Percentiles rank a stretch among this genome's conserved stretches.
Conservation (phyloP, 2,329 filamentous ascomycete species). For the Seiridium unicorne region DNA sequence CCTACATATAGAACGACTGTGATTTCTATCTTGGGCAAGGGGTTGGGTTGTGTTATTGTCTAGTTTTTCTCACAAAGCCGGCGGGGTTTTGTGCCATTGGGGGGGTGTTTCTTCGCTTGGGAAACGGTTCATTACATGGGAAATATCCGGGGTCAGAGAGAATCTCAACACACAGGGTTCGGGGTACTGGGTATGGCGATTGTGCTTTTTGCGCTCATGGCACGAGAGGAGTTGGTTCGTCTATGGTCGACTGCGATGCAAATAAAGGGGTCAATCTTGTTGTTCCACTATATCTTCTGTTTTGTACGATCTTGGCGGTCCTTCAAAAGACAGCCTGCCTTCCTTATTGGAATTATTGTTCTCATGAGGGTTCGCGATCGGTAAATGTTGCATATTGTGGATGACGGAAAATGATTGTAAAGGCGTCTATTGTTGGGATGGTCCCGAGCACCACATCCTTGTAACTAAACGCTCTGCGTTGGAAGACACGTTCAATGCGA, state of each 20-base stretch:
- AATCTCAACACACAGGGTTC: slow-evolving; percentile 27
- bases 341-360: neutral
- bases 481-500: too few relatives aligned
- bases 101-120: slow-evolving; percentile 20
- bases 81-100: slow-evolving; percentile 22
- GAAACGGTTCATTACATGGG: slow-evolving; percentile 18
- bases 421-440: too few relatives aligned
- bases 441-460: too few relatives aligned
- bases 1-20: slow-evolving; percentile 50
- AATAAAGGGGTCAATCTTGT: slow-evolving; percentile 28
- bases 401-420: too few relatives aligned
- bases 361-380: too few relatives aligned
- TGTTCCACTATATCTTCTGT: slow-evolving; percentile 11
- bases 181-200: slow-evolving; percentile 25
- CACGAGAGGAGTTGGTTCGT: slow-evolving; percentile 34
- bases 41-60: slow-evolving; percentile 34
- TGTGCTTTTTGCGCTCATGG: slow-evolving; percentile 21
- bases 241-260: slow-evolving; percentile 26
- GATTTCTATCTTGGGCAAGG: slow-evolving; percentile 30
- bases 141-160: slow-evolving; percentile 31
- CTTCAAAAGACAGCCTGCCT: slow-evolving; percentile 2
- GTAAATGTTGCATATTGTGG: too few relatives aligned
- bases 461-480: too few relatives aligned
- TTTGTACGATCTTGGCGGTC: slow-evolving; percentile 6
- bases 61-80: slow-evolving; percentile 31